phyloP scores from a whole-genome alignment of 495 filamentous ascomycete genomes.

The Cercophora sp. region DNA sequence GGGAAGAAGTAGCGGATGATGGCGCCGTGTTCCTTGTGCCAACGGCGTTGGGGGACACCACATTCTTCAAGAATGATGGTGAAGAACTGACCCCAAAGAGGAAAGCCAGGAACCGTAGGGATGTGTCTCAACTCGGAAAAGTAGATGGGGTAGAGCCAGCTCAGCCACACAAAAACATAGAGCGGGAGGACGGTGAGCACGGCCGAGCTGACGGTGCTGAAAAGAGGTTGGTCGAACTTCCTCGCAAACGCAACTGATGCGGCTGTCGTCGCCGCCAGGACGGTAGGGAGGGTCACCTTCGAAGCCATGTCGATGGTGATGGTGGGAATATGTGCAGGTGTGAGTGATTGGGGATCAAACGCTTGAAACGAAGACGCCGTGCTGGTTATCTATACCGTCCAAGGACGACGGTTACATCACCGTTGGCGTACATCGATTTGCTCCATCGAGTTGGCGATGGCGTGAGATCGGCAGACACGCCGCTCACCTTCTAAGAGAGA shows the following conservation, averaged over 20 bases:
- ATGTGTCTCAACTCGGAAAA: slow-evolving; percentile 21
- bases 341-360: no score
- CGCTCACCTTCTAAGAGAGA: no score
- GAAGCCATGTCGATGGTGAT: slow-evolving; percentile 12
- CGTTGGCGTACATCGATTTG: no score
- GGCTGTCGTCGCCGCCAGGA: slow-evolving; percentile 6
- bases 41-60: slow-evolving; percentile 25
- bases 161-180: slow-evolving; percentile 16
- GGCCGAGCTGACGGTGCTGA: slow-evolving; percentile 4
- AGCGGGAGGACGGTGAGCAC: neutral
- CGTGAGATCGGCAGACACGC: no score
- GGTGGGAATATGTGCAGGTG: neutral
- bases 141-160: slow-evolving; percentile 17
- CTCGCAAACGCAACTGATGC: slow-evolving; percentile 6
- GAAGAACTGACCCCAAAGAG: slow-evolving; percentile 26
- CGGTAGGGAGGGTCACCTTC: slow-evolving; percentile 5
- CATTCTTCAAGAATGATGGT: slow-evolving; percentile 25
- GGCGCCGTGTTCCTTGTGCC: slow-evolving; percentile 24
- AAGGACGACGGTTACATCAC: no score
- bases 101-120: slow-evolving; percentile 21
- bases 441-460: no score
- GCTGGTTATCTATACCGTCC: no score
- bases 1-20: slow-evolving; percentile 28
- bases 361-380: no score
- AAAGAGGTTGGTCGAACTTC: slow-evolving; percentile 11